These are phyloP conservation scores for Cladosporium sp. DNA, from an alignment of 2,329 filamentous ascomycete species.

Conservation along the genomic window DNA sequence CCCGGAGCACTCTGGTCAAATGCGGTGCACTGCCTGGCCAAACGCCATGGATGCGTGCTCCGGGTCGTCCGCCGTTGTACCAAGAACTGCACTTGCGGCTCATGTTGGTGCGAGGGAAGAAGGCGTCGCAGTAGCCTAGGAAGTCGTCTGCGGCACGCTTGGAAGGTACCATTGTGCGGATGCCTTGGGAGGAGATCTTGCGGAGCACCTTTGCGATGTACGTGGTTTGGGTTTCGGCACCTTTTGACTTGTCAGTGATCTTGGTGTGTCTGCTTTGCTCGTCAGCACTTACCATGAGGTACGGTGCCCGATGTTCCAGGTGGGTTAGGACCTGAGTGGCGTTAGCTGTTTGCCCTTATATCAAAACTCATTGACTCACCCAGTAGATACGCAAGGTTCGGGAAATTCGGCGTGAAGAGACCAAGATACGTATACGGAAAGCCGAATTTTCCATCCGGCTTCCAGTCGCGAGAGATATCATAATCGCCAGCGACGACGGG, in stretches of 20 bases:
- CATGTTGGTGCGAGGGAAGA: constrained; percentile 50
- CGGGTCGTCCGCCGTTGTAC: constrained; percentile 64
- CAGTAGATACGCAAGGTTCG: constrained; percentile 24
- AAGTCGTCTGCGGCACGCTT: constrained; percentile 50
- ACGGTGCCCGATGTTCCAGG: constrained; percentile 61
- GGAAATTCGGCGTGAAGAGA: constrained; percentile 21
- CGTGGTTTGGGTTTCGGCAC: constrained; percentile 60
- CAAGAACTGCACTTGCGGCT: constrained; percentile 63
- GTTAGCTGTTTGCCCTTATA: neutral
- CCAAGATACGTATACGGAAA: constrained; percentile 28
- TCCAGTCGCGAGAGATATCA: constrained; percentile 27
- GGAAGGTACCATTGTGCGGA: constrained; percentile 56
- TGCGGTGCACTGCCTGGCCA: constrained; percentile 66
- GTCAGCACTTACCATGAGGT: constrained; percentile 44
- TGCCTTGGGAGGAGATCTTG: constrained; percentile 61
- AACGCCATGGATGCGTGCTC: constrained; percentile 60
- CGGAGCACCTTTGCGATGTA: constrained; percentile 64
- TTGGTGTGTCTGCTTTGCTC: neutral
- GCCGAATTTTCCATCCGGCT: constrained; percentile 32
- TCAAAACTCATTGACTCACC: constrained; percentile 7
- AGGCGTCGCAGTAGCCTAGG: constrained; percentile 33
- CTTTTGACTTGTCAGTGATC: constrained; percentile 37
- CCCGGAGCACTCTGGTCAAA: constrained; percentile 51
- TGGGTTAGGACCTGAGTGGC: constrained; percentile 44
- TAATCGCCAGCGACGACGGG: constrained; percentile 24